Base-by-base conservation (phyloP, 768 basidiomycete species). In the Terana coerulea region DNA sequence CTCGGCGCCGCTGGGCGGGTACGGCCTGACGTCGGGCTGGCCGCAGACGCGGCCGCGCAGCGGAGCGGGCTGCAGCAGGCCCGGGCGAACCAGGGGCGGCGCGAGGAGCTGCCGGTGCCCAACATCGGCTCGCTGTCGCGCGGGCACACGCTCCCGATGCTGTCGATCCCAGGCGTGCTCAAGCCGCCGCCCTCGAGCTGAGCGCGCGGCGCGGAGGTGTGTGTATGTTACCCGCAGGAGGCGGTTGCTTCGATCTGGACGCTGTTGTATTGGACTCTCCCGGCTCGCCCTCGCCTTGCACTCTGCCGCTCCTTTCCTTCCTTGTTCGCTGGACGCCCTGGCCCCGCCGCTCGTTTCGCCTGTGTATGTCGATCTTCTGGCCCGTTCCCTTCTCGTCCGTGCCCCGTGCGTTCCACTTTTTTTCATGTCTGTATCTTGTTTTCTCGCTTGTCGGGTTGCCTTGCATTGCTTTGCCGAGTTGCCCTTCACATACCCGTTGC, bases 1-100 rank as follows among this genome's bases (percentile, higher is more conserved):
- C 60, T 81, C 79, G 28, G 80, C 85, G 15, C 85, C 85, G 33
- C 66, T 87, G 29, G 83, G 83, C 45, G 57, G 59, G 9, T 49
- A 54, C 31, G 19, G 24, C 30, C 47, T 57, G 9, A 51, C 48
- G 31, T 49, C 56, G 6, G 69, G 58, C 57, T 66, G 72, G 71
- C 56, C 68, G 34, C 60, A 61, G 49, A 64, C 63, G 36, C 58
- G 70, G 25, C 70, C 70, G 46, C 52, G 70, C 24, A 70, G 69
- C 60, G 70, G 70, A 47, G 69, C 59, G 69, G 69, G 37, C 57
- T 70, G 19, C 67, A 61, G 17, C 55, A 59, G 35, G 55, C 58
- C 3, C 54, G 55, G 10, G 41, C 17, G 15, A 52, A 25, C 39
- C 7, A 31, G 47, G 3, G 54, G 41, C 4, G 43, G 30, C 36